Evolutionary conservation across 768 basidiomycete genomes (phyloP).

Genomic region (Suillus subalutaceus): DNA sequence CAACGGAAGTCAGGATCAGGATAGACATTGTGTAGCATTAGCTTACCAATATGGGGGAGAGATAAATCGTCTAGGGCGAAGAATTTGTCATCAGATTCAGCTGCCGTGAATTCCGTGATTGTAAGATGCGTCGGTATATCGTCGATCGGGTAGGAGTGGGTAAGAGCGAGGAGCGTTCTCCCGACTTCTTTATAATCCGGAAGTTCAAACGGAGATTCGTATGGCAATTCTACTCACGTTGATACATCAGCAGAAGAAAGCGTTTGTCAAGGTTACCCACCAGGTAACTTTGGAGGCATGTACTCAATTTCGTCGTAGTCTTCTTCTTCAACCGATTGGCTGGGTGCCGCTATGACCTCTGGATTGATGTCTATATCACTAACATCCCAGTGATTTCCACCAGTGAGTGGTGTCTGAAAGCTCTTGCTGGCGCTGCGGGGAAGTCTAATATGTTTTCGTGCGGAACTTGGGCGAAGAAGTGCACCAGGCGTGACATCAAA

Average conservation of each 20-base stretch:
- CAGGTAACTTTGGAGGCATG: constrained; percentile 54
- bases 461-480: constrained; percentile 64
- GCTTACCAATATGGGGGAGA: constrained; percentile 28
- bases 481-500: constrained; percentile 25
- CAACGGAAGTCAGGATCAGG: constrained; percentile 3
- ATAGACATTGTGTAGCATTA: background rate
- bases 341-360: constrained; percentile 30
- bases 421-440: constrained; percentile 51
- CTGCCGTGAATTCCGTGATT: constrained; percentile 22
- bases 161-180: constrained; percentile 36
- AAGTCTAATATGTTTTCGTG: constrained; percentile 62
- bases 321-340: constrained; percentile 30
- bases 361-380: constrained; percentile 50
- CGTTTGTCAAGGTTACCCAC: constrained; percentile 32
- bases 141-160: constrained; percentile 38
- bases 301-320: constrained; percentile 55
- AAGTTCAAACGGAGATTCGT: constrained; percentile 50
- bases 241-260: constrained; percentile 6
- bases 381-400: constrained; percentile 77
- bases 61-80: constrained; percentile 22
- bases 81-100: constrained; percentile 24
- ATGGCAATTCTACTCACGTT: constrained; percentile 38
- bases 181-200: constrained; percentile 52
- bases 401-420: constrained; percentile 70
- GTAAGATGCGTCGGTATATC: constrained; percentile 27